phyloP scores from a whole-genome alignment of 148 eudicot genomes.

The Vaccinium myrtillus region DNA sequence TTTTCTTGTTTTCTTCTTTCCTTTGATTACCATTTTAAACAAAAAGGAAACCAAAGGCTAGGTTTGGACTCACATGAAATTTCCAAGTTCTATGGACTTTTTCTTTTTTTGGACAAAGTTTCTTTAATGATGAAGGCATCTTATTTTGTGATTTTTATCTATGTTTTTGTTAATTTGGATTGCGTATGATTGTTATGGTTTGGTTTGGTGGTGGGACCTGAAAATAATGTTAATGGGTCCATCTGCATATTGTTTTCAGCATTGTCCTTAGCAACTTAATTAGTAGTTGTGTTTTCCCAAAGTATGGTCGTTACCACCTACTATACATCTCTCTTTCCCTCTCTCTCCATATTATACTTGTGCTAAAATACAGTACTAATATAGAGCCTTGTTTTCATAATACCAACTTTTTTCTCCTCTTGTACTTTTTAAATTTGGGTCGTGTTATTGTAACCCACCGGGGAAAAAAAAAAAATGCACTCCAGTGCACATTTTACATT shows the following conservation, averaged over 20 bases:
- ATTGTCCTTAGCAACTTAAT: too few species aligned
- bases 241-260: too few species aligned
- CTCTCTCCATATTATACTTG: neutral
- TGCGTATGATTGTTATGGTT: neutral
- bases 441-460: too few species aligned
- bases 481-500: too few species aligned
- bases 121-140: neutral
- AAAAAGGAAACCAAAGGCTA: neutral
- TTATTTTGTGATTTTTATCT: neutral
- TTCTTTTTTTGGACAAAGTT: neutral
- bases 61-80: neutral
- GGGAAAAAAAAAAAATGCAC: too few species aligned
- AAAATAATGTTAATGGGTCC: neutral
- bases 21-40: neutral
- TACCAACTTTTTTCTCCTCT: neutral
- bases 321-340: neutral
- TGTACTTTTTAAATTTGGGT: too few species aligned
- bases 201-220: neutral
- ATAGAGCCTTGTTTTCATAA: neutral
- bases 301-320: neutral
- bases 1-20: neutral
- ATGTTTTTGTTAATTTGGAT: neutral
- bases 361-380: neutral
- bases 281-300: too few species aligned
- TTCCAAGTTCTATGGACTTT: neutral